Base-by-base conservation (phyloP, 2,329 filamentous ascomycete genomes). In the Neonectria sp. region DNA sequence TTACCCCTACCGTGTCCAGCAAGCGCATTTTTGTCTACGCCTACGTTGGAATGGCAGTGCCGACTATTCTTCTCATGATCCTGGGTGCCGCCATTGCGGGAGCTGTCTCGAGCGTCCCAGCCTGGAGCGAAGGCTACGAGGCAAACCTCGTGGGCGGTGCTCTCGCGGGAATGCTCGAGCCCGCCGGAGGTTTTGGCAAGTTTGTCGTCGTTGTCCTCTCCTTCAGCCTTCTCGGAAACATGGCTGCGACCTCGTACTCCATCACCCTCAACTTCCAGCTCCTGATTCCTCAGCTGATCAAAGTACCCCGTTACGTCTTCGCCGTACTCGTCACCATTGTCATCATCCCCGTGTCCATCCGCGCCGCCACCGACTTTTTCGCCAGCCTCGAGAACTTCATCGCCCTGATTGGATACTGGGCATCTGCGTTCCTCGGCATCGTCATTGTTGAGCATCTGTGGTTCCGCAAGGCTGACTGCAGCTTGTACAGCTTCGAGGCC, bases 21-120 rank as follows among this genome's bases (percentile, higher is more conserved):
- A 61, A 56, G 52, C 63, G 68, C 17, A 68, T 89, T 63, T 86
- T 87, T 46, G 56, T 79, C 3, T 88, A 88, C 72, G 82, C 82
- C 7, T 89, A 86, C 71, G 64, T 79, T 4, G 87, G 88, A 12
- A 80, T 88, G 52, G 24, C 53, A 4, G 21, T 66, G 4, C 62
- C 62, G 4, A 65, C 62, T 6, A 60, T 65, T 11, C 24, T 65
- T 25, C 55, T 65, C 24, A 65, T 65, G 62, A 60, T 65, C n/a
- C 55, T 65, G 29, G 62, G 62, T 11, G 62, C 62, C 43, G 62
- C 62, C 15, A 60, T 65, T 27, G 62, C 31, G 2, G 62, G 62
- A 15, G 62, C 62, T 8, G 62, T 65, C 13, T 46, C 62, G 2
- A 60, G 51, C 31, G 62, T 65, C 9, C 33, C 55, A 2, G 43